Percentiles rank a stretch among this genome's conserved stretches.
Conservation (phyloP, 2,329 filamentous ascomycete species). For the Kalaharituber pfeilii region DNA sequence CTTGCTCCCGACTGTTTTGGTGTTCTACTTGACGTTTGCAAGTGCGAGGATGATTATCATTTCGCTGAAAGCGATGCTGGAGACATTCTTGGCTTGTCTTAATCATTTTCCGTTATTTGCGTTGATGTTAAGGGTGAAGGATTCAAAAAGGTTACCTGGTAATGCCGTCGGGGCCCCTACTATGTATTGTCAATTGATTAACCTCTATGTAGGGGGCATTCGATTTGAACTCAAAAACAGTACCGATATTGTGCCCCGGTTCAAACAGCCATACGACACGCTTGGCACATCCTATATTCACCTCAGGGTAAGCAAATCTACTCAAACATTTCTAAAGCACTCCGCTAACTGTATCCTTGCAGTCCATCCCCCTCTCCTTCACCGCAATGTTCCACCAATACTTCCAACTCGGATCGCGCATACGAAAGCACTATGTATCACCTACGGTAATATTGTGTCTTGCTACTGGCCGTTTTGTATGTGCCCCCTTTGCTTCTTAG, state of each 20-base stretch:
- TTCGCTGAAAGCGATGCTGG: conserved; percentile 71
- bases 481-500: conserved; percentile 1
- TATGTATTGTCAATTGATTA: conserved; percentile 7
- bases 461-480: conserved; percentile 64
- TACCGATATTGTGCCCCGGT: conserved; percentile 28
- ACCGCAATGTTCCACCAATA: conserved; percentile 96
- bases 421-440: conserved; percentile 88
- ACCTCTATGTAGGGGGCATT: conserved; percentile 45
- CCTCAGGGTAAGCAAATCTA: conserved; percentile 46
- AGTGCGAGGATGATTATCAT: conserved; percentile 91
- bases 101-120: conserved; percentile 98
- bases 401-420: conserved; percentile 79
- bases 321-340: neutral
- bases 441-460: conserved; percentile 76
- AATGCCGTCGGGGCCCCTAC: too few species aligned
- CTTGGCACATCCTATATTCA: conserved; percentile 54
- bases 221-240: conserved; percentile 76
- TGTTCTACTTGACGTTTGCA: conserved; percentile 95
- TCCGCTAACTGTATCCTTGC: conserved; percentile 8
- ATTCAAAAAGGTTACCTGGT: conserved; percentile 72
- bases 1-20: conserved; percentile 78
- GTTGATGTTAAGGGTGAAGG: conserved; percentile 87
- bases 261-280: conserved; percentile 21
- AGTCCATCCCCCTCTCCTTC: conserved; percentile 79
- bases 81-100: conserved; percentile 78